Evolutionary conservation across 2,329 filamentous ascomycete genomes (phyloP), one percentile per base, ranked within the genome.

Genomic region (Hymenoscyphus occultus): DNA sequence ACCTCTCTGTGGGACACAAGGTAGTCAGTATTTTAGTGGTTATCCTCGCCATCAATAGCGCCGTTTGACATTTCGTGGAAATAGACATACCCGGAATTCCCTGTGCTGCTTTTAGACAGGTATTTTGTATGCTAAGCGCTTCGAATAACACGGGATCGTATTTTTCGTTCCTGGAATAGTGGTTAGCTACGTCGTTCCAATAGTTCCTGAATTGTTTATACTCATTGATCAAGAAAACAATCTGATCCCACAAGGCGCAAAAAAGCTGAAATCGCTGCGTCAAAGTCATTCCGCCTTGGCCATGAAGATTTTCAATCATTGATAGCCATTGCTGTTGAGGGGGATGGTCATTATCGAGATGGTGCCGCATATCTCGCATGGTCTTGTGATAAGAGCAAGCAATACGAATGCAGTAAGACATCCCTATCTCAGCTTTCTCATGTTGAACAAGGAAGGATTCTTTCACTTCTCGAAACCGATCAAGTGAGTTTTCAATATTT

Each of bases 401-500:
- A n/a, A 45, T n/a, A 45, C 42, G 42, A 45, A n/a, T n/a, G 9
- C 14, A 9, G 42, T 45, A 45, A 3, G 16, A 45, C 7, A 45
- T n/a, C 5, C 14, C 16, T n/a, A n/a, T 45, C 19, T n/a, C 7
- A 1, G 42, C 16, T 45, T 45, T 45, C 5, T 45, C 3, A 12
- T 5, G 14, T 4, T n/a, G 3, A 5, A n/a, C 3, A 45, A 9
- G 0, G 5, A 45, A 45, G 12, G 19, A 2, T 7, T 45, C 42
- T 3, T 2, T 5, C 4, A n/a, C 4, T 5, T n/a, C 2, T 12
- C 16, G 4, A 5, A n/a, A 2, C 19, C 16, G 6, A 4, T 5
- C 3, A n/a, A 48, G 5, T 7, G n/a, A 7, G n/a, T 48, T 10
- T 13, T 19, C 6, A 19, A 48, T 6, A 48, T 13, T 7, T 10